phyloP scores from a whole-genome alignment of 257 asterid species.

The Galeopsis tetrahit region DNA sequence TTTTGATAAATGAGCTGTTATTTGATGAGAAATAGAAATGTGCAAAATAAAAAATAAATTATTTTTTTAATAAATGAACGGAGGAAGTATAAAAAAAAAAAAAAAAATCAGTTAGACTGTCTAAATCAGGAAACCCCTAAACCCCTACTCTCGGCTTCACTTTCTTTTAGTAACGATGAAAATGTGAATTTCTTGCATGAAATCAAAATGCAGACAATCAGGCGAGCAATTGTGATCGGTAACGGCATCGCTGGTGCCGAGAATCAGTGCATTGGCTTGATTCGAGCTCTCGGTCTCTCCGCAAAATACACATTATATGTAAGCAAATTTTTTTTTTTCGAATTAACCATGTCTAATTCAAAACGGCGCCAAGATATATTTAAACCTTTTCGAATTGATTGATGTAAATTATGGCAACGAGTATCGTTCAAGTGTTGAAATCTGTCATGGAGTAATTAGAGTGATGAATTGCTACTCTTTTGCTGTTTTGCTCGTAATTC shows the following conservation, averaged over 20 bases:
- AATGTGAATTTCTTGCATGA: slow-evolving; percentile 18
- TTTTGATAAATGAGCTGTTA: too few species aligned
- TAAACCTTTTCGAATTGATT: slow-evolving; percentile 10
- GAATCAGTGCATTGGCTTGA: slow-evolving; percentile 79
- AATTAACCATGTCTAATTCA: neutral
- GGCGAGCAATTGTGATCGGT: slow-evolving; percentile 74
- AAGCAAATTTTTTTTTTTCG: slow-evolving; percentile 29
- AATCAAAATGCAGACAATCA: slow-evolving; percentile 59
- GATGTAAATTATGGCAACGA: slow-evolving; percentile 4
- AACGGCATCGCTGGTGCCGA: slow-evolving; percentile 85
- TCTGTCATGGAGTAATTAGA: slow-evolving; percentile 3
- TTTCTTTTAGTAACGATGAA: neutral
- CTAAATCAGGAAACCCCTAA: neutral
- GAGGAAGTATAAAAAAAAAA: too few species aligned
- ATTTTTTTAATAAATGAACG: too few species aligned
- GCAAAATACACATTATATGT: slow-evolving; percentile 55
- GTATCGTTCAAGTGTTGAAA: neutral
- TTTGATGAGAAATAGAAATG: too few species aligned
- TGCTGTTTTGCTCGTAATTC: slow-evolving; percentile 1
- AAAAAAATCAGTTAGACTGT: neutral
- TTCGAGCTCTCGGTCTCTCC: slow-evolving; percentile 78
- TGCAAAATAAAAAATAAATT: too few species aligned
- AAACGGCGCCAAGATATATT: neutral
- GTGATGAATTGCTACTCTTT: slow-evolving; percentile 18
- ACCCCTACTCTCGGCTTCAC: neutral